Base-by-base conservation (phyloP, 2,329 filamentous ascomycete genomes). In the Cordyceps fumosorosea region DNA sequence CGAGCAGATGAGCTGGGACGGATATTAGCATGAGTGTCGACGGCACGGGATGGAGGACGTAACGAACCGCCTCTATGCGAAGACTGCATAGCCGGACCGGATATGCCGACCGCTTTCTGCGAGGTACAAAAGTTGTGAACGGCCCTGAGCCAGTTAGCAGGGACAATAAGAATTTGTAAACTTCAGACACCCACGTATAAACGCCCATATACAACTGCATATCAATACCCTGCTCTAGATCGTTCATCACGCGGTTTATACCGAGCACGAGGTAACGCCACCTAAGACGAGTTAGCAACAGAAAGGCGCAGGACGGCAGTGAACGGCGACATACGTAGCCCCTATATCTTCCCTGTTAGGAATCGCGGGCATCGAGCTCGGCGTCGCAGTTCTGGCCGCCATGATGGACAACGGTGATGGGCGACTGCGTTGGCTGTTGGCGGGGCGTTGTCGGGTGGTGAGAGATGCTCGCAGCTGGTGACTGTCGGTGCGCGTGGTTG, bases 61-160 rank as follows among this genome's bases (percentile, higher is more conserved):
- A 48, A 67, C 74, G 52, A 79, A 87, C 90, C 90, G 75, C 92
- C 92, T 65, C 75, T 73, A 69, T 79, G 72, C 62, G 71, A 74
- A 2, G 71, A 70, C n/a, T 75, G 72, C 70, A 75, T 74, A 26
- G 72, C 70, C n/a, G 74, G 72, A 16, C 72, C 71, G 16, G 76
- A 77, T 58, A 84, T 81, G n/a, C 85, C 84, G 51, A 93, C 87
- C 1, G 91, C 91, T 75, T 98, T 98, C 75, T 98, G 95, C 26
- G 95, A 96, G 62, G 95, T 99, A 76, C 95, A 99, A 76, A 99
- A 99, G 79, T 99, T 97, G 79, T 99, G 95, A 56, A 99, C 95
- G 64, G 93, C 92, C 59, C 83, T 93, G 73, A 61, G 56, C 52
- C 45, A 22, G 70, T 84, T 67, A 84, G 77, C 48, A 16, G 59